A percentile compares a stretch with the other conserved stretches of the same genome.
Evolutionary conservation across 768 basidiomycete genomes (phyloP).

Genomic region (Serendipita sp.): DNA sequence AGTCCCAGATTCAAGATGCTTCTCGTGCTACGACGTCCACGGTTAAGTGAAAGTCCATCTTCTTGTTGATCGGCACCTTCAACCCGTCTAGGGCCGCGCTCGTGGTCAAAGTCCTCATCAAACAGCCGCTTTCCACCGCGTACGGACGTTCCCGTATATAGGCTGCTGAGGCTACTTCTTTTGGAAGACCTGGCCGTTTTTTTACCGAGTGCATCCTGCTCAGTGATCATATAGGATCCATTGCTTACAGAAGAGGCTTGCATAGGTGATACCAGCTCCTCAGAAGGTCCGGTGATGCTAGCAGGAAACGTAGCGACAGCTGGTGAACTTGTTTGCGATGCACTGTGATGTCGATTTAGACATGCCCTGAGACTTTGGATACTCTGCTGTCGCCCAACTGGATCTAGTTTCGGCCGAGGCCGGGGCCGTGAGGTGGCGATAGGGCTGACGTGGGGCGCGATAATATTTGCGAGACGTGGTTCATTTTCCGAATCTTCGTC

Average conservation of each 20-base stretch:
- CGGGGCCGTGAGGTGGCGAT: not conserved
- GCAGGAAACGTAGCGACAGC: not conserved
- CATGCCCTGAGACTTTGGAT: conserved; percentile 1
- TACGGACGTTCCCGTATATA: not conserved
- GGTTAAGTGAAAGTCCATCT: not conserved
- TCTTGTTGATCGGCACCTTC: not conserved
- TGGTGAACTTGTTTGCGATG: not conserved
- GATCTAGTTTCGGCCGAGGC: not conserved
- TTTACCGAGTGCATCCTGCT: not conserved
- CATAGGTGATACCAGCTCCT: not conserved
- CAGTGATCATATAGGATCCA: not conserved
- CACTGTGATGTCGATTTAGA: not conserved
- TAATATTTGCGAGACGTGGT: not conserved
- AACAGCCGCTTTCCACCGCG: not conserved
- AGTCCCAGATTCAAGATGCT: not conserved
- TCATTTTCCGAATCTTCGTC: conserved; percentile 3
- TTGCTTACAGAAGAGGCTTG: not conserved
- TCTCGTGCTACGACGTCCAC: not conserved
- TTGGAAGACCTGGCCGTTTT: not conserved
- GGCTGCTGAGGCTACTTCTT: not conserved
- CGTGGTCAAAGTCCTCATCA: not conserved
- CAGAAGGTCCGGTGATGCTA: not conserved
- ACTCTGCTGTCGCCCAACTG: conserved; percentile 2
- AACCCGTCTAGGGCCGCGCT: not conserved
- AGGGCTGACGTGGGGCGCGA: conserved; percentile 1